Evolutionary conservation across 257 asterid genomes (phyloP), one percentile per base, ranked within the genome.

Genomic region (Paulownia fortunei): DNA sequence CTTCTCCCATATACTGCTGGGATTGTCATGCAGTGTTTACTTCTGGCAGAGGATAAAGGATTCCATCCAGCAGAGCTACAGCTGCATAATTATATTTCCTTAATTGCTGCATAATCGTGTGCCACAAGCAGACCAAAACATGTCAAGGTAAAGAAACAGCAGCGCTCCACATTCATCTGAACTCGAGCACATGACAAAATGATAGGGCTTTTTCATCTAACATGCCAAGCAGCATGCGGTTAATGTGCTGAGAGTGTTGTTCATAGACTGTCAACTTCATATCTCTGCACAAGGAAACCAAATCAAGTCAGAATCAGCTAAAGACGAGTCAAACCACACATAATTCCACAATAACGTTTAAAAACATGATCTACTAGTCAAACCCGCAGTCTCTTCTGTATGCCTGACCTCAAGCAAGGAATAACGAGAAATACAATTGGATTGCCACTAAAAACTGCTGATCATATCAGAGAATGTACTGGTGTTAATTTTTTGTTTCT

Each of bases 271-370:
- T 34, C 63, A 67, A 44, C 72, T 49, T 64, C 73, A 39, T 21
- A 39, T 61, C 87, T n/a, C n/a, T 80, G 77, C 76, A 77, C 36
- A 36, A 73, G 44, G 37, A 80, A 69, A 72, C 18, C 8, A 46
- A 15, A 30, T n/a, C 34, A 32, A 54, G 62, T 34, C 12, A 47
- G 51, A 52, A 37, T 82, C 63, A 59, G 66, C 34, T 41, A 52
- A 73, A 54, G 11, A 12, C 21, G 2, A 39, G 56, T 13, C 26
- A 16, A 52, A 32, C 19, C n/a, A 54, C 7, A 44, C 34, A 1
- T 18, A 9, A 1, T 13, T 69, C 1, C 30, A 6, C 30, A 36
- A 47, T 24, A 69, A 5, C 7, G n/a, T 55, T 1, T 51, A 15
- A 36, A 21, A 72, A 18, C 52, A 18, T 3, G 15, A 26, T 26